Evolutionary conservation across 2,329 filamentous ascomycete genomes (phyloP).

Genomic region (Orbilia oligospora): DNA sequence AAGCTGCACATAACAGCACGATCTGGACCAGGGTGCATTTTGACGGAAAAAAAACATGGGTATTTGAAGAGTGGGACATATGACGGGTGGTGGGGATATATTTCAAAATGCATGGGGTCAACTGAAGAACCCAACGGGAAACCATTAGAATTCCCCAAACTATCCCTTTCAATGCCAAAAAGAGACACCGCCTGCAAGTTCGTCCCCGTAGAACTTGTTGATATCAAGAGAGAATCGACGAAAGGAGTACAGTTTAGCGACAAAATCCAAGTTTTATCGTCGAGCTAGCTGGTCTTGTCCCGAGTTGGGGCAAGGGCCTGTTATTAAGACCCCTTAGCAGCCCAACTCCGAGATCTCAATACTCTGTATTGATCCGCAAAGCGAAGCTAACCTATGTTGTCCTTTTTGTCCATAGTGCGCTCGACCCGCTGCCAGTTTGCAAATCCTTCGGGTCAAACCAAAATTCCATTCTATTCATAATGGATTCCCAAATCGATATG

Average conservation of each 20-base stretch:
- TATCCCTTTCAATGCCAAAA: slow-evolving; percentile 33
- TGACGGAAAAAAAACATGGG: slow-evolving; percentile 16
- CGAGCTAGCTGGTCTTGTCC: slow-evolving; percentile 24
- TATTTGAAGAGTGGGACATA: background rate
- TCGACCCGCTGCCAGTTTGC: background rate
- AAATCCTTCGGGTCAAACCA: background rate
- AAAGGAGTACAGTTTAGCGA: slow-evolving; percentile 20
- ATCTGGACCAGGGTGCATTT: slow-evolving; percentile 20
- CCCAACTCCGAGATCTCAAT: slow-evolving; percentile 1
- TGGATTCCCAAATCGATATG: background rate
- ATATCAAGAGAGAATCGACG: slow-evolving; percentile 21
- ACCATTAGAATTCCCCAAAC: slow-evolving; percentile 16
- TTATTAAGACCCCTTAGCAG: background rate
- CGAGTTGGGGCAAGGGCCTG: slow-evolving; percentile 20
- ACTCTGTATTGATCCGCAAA: too few species aligned
- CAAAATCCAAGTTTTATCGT: background rate
- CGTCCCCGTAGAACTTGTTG: slow-evolving; percentile 2
- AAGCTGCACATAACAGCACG: slow-evolving; percentile 18
- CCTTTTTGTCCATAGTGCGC: slow-evolving; percentile 2
- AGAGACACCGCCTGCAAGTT: slow-evolving; percentile 39
- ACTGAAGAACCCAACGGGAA: background rate
- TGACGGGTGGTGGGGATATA: background rate
- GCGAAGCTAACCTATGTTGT: background rate
- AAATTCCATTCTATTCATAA: background rate
- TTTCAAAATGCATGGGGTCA: background rate